Evolutionary conservation across 2,329 filamentous ascomycete species (phyloP).

Genomic region (Stenocarpella maydis): DNA sequence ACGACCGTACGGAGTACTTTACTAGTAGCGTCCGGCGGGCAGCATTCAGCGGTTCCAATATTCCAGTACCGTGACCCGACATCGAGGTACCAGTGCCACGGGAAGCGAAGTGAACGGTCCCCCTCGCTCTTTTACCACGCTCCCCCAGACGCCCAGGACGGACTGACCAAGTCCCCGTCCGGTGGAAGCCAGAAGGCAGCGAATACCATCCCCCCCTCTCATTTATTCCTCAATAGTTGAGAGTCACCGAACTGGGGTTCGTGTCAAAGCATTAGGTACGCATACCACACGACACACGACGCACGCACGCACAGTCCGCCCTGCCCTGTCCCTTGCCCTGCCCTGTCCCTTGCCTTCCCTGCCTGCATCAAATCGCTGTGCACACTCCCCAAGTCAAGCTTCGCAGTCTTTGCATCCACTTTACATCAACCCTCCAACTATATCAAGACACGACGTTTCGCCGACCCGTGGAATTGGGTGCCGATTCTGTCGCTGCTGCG

Average conservation of each 20-base stretch:
- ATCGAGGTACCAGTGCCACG: conserved; percentile 32
- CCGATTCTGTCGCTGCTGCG: conserved; percentile 48
- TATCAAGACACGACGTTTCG: conserved; percentile 69
- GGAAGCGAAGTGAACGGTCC: conserved; percentile 34
- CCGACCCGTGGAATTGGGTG: conserved; percentile 54
- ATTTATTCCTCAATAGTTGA: conserved; percentile 41
- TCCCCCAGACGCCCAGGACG: conserved; percentile 24
- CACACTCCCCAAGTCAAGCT: conserved; percentile 48
- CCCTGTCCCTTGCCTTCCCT: conserved; percentile 37
- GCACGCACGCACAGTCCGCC: conserved; percentile 52
- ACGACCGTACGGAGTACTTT: conserved; percentile 29
- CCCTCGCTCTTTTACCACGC: conserved; percentile 5
- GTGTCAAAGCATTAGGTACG: conserved; percentile 59
- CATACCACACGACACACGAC: conserved; percentile 42
- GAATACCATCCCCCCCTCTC: conserved; percentile 37
- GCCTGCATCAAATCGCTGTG: conserved; percentile 50
- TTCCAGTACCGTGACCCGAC: conserved; percentile 24
- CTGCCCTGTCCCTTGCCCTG: conserved; percentile 32
- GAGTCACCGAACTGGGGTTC: conserved; percentile 43
- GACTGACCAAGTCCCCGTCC: conserved; percentile 34
- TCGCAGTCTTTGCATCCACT: conserved; percentile 43
- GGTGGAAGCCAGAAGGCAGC: conserved; percentile 29
- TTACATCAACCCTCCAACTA: conserved; percentile 58
- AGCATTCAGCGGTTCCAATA: conserved; percentile 16
- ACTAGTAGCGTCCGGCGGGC: conserved; percentile 17